Evolutionary conservation across 768 basidiomycete genomes (phyloP).

Genomic region (Lactifluus hygrophoroides): DNA sequence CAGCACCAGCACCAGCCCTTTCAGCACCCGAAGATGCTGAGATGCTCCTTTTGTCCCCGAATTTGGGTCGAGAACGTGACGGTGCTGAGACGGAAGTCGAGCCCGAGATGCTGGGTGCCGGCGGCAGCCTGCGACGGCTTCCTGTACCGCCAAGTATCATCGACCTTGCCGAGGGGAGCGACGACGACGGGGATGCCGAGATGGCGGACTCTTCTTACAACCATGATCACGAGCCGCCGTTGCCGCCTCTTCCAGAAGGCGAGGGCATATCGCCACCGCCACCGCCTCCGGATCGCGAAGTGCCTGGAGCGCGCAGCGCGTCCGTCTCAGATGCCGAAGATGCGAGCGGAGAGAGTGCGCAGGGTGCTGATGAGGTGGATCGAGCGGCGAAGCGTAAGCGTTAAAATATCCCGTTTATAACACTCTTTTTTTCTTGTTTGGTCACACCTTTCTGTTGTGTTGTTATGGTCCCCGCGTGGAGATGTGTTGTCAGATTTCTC

Average conservation of each 20-base stretch:
- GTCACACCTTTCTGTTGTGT: neutral
- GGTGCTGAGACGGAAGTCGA: slow-evolving; percentile 18
- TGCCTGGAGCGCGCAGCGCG: slow-evolving; percentile 10
- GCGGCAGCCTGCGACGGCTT: slow-evolving; percentile 2
- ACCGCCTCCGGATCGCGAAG: slow-evolving; percentile 3
- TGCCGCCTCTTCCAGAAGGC: slow-evolving; percentile 11
- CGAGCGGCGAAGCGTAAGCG: slow-evolving; percentile 15
- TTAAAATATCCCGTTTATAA: neutral
- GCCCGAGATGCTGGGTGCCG: neutral
- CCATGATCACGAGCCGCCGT: neutral
- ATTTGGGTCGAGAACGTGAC: slow-evolving; percentile 8
- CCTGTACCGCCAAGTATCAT: slow-evolving; percentile 15
- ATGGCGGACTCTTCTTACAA: slow-evolving; percentile 6
- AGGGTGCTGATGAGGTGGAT: slow-evolving; percentile 4
- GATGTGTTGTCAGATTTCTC: neutral
- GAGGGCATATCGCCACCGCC: neutral
- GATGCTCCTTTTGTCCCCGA: slow-evolving; percentile 10
- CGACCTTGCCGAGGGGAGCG: slow-evolving; percentile 13
- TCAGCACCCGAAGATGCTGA: slow-evolving; percentile 7
- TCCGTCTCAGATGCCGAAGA: slow-evolving; percentile 15
- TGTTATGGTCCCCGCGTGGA: neutral
- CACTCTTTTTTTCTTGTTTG: neutral
- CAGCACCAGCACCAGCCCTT: neutral
- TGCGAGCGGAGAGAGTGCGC: slow-evolving; percentile 12
- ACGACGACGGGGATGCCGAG: slow-evolving; percentile 14